phyloP scores from a whole-genome alignment of 148 eudicot species.

The Bassia scoparia region DNA sequence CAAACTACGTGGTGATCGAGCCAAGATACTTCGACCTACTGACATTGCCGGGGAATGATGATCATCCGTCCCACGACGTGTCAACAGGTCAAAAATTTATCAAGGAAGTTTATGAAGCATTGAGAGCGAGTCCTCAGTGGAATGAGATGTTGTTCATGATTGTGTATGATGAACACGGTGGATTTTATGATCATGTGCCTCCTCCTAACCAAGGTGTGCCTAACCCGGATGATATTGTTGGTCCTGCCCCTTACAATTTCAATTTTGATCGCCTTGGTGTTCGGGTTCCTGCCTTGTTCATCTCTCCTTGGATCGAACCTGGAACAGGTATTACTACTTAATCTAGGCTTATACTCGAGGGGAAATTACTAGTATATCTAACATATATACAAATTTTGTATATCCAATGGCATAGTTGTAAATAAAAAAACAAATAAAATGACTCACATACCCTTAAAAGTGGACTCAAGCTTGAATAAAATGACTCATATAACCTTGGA shows the following conservation, averaged over 20 bases:
- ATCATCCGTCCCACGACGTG: conserved; percentile 71
- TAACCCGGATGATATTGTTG: conserved; percentile 46
- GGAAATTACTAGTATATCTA: too few relatives aligned
- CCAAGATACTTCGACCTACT: conserved; percentile 61
- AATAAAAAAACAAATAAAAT: too few relatives aligned
- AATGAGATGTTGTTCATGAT: conserved; percentile 51
- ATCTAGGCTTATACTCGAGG: too few relatives aligned
- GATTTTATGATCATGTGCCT: conserved; percentile 62
- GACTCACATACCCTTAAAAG: too few relatives aligned
- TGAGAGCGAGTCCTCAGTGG: conserved; percentile 69
- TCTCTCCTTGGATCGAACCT: conserved; percentile 74
- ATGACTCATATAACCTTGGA: too few relatives aligned
- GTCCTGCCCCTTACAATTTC: conserved; percentile 53
- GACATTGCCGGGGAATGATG: conserved; percentile 69
- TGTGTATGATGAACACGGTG: conserved; percentile 62
- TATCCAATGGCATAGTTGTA: too few relatives aligned
- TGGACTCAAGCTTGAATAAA: too few relatives aligned
- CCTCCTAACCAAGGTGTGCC: conserved; percentile 53
- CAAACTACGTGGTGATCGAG: conserved; percentile 81
- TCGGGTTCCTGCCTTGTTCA: conserved; percentile 60
- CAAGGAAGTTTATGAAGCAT: conserved; percentile 57
- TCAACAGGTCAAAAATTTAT: conserved; percentile 49
- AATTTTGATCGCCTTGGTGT: conserved; percentile 65
- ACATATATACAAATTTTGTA: too few relatives aligned
- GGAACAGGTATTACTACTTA: conserved; percentile 49